Evolutionary conservation across 352 stramenopile genomes (phyloP), one percentile per base, ranked within the genome.

Genomic region (Aphanomyces invadans): DNA sequence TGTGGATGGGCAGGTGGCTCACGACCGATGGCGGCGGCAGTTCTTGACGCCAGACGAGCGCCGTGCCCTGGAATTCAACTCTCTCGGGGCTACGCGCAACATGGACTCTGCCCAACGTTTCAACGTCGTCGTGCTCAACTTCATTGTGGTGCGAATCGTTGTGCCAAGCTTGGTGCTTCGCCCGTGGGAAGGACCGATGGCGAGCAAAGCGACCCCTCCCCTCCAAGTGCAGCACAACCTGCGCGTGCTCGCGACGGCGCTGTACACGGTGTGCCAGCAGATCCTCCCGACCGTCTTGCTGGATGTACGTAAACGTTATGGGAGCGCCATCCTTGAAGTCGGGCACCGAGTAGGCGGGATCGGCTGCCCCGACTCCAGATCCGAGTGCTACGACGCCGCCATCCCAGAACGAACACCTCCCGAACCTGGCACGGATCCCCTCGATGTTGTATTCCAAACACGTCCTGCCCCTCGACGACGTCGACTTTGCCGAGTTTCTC

Each of bases 41-140:
- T 67, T 59, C 28, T 56, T 55, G 61, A 87, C 83, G 51, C 25
- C 68, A 4, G 44, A 72, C n/a, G 82, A 90, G 39, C 62, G 55
- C 9, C 54, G 63, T 31, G 64, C 21, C 7, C 73, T 90, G 2
- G 74, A 86, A 57, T 88, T 87, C n/a, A 76, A 87, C 51, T 45
- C 49, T 17, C 69, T 89, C 23, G 80, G 78, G 9, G 80, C 80
- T 2, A 86, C 80, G 3, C 71, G 73, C 9, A 65, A 69, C 51
- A 87, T 86, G 67, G n/a, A 29, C 29, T 7, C 7, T 3, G 72
- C 73, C 36, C 69, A 74, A 9, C 75, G 76, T 1, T 84, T 81
- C 62, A 72, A 87, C 61, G 52, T 90, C 2, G 70, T 89, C 17
- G 31, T 86, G 23, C 55, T 86, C 55, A 88, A 87, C 62, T 88